phyloP scores from a whole-genome alignment of 1,139 yeast species.

The Geotrichum europaeum region DNA sequence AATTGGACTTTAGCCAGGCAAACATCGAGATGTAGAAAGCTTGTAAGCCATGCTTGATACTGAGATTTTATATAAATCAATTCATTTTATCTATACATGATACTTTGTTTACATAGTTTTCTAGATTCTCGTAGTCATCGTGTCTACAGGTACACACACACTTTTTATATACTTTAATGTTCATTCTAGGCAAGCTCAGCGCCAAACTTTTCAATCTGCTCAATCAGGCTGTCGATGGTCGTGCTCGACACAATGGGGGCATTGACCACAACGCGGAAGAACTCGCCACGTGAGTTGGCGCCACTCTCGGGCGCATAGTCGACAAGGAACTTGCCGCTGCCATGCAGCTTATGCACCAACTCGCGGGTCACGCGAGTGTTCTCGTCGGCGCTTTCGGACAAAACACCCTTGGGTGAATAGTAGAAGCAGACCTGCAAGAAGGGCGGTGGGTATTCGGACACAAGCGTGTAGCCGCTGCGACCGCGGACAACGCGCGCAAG shows the following conservation, averaged over 20 bases:
- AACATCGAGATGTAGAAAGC: conserved; percentile 16
- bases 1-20: conserved; percentile 36
- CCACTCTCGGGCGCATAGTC: conserved; percentile 69
- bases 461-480: conserved; percentile 44
- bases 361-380: conserved; percentile 57
- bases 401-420: conserved; percentile 45
- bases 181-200: background rate
- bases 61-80: background rate
- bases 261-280: conserved; percentile 78
- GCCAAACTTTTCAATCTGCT: conserved; percentile 33
- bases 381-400: conserved; percentile 26
- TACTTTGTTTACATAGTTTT: background rate
- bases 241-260: conserved; percentile 51
- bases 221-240: conserved; percentile 40
- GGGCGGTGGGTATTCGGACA: conserved; percentile 56
- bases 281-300: conserved; percentile 57
- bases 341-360: conserved; percentile 59
- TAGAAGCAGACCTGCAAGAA: conserved; percentile 83
- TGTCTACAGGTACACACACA: background rate
- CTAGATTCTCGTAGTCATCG: background rate
- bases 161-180: background rate
- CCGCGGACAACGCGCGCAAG: conserved; percentile 44
- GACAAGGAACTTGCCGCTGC: conserved; percentile 58
- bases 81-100: background rate
- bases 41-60: background rate